These are phyloP conservation scores for Cyclotella baltica DNA, from an alignment of 108 stramenopile species.

Conservation along the genomic window DNA sequence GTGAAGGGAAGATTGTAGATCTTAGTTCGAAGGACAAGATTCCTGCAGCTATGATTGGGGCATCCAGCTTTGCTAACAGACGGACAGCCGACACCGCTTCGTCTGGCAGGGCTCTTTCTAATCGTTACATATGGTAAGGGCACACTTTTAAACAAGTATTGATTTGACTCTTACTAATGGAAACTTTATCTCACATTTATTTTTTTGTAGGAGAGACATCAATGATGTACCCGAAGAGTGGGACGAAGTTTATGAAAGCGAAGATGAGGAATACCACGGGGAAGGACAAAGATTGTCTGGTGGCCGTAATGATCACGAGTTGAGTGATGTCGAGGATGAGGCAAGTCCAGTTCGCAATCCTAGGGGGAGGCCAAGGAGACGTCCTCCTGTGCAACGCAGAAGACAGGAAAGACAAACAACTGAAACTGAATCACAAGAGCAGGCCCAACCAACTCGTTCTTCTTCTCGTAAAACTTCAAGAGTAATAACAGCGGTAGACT, in stretches of 20 bases:
- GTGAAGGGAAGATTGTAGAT: constrained; percentile 27
- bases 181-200: too few species aligned
- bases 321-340: constrained; percentile 10
- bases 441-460: constrained; percentile 38
- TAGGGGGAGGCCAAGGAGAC: constrained; percentile 20
- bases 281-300: constrained; percentile 28
- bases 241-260: constrained; percentile 57
- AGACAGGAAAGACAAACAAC: constrained; percentile 28
- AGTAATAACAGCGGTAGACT: constrained; percentile 35
- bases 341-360: background rate
- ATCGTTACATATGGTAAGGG: constrained; percentile 57
- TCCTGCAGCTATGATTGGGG: background rate
- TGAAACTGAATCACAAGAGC: constrained; percentile 14
- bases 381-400: constrained; percentile 22
- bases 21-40: background rate
- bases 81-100: constrained; percentile 18
- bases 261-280: constrained; percentile 71
- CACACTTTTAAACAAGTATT: background rate
- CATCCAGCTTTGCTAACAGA: constrained; percentile 9
- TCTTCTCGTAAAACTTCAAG: constrained; percentile 42
- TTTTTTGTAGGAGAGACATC: constrained; percentile 56
- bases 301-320: constrained; percentile 33
- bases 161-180: too few species aligned
- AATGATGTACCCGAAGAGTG: constrained; percentile 63
- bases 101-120: constrained; percentile 46